phyloP scores from a whole-genome alignment of 2,329 filamentous ascomycete genomes.

The Hymenoscyphus albidus region DNA sequence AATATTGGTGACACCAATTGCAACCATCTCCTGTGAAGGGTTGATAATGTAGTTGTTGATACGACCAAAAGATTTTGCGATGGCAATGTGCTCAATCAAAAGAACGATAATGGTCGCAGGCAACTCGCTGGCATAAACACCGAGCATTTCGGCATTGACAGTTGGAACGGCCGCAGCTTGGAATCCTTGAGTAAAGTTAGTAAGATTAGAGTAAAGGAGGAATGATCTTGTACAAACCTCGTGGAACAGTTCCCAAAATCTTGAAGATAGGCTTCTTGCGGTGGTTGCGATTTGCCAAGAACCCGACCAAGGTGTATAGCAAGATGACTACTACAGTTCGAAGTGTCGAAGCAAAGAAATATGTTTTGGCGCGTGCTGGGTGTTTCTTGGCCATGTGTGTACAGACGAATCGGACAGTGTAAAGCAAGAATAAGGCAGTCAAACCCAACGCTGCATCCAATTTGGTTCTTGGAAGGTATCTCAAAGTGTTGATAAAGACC shows the following conservation, averaged over 20 bases:
- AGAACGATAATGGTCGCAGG: constrained; percentile 90
- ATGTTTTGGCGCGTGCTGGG: constrained; percentile 65
- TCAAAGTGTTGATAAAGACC: constrained; percentile 79
- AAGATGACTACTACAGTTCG: constrained; percentile 89
- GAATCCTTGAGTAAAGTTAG: constrained; percentile 56
- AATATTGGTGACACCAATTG: constrained; percentile 86
- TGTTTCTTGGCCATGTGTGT: constrained; percentile 63
- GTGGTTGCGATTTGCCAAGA: constrained; percentile 70
- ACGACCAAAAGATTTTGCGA: constrained; percentile 92
- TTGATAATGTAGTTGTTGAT: constrained; percentile 96
- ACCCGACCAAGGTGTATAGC: constrained; percentile 88
- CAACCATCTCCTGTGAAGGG: constrained; percentile 92
- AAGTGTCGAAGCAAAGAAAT: constrained; percentile 89
- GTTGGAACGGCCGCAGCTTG: constrained; percentile 70
- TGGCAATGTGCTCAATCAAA: constrained; percentile 93
- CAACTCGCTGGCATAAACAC: constrained; percentile 65
- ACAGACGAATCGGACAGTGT: constrained; percentile 66
- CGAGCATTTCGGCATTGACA: constrained; percentile 63
- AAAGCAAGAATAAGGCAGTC: constrained; percentile 75
- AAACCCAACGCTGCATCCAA: constrained; percentile 87
- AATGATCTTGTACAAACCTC: constrained; percentile 47
- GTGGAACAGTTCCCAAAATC: constrained; percentile 72
- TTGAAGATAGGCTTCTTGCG: constrained; percentile 63
- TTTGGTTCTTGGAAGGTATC: constrained; percentile 60
- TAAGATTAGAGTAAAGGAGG: not conserved